Evolutionary conservation across 129 eudicot genomes (phyloP).

Genomic region (Logfia minima): DNA sequence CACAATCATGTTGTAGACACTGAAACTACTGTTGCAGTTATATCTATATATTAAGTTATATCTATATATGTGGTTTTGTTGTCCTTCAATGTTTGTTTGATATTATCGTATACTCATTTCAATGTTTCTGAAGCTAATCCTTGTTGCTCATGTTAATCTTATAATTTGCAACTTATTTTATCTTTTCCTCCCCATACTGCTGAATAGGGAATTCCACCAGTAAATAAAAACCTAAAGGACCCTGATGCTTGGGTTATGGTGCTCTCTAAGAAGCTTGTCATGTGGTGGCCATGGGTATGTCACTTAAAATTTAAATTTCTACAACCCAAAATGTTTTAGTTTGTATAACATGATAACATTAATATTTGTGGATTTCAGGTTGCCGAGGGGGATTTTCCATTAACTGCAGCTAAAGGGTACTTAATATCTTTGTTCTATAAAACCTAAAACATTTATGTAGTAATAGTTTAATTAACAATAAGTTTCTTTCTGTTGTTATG

Average conservation of each 20-base stretch:
- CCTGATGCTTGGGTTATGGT: conserved; percentile 67
- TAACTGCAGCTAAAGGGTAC: conserved; percentile 80
- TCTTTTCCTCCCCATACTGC: conserved; percentile 1
- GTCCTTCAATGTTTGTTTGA: conserved; percentile 7
- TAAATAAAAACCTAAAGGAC: conserved; percentile 42
- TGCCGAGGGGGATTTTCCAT: conserved; percentile 79
- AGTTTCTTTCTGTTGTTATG: conserved; percentile 17
- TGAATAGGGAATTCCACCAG: conserved; percentile 71
- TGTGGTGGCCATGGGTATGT: conserved; percentile 99
- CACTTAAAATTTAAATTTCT: neutral
- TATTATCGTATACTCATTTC: neutral
- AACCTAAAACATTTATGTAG: neutral
- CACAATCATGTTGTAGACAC: conserved; percentile 7
- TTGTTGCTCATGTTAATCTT: conserved; percentile 10
- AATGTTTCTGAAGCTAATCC: neutral
- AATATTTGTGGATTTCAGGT: conserved; percentile 51
- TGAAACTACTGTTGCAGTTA: neutral
- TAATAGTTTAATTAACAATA: neutral
- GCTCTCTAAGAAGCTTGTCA: conserved; percentile 64
- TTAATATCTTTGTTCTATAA: neutral
- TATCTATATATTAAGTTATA: neutral
- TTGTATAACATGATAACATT: conserved; percentile 13
- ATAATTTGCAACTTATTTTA: neutral
- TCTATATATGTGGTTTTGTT: neutral
- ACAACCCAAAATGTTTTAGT: neutral